Conservation (phyloP, 768 basidiomycete species). For the Lactarius psammicola region DNA sequence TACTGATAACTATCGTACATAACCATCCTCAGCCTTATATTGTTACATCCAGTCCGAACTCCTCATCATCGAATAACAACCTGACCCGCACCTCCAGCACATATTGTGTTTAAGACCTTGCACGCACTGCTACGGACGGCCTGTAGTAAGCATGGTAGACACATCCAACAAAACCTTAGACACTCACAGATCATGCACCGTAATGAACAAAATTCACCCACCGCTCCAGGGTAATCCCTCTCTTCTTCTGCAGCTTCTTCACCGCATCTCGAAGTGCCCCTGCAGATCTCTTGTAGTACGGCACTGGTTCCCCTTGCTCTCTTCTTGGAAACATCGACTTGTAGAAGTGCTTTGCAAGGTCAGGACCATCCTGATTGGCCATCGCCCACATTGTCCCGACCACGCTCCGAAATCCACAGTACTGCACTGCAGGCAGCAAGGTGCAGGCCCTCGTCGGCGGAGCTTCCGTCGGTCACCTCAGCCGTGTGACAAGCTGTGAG, state of each 20-base stretch:
- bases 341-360: not conserved
- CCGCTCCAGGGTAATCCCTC: not conserved
- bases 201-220: slow-evolving; percentile 14
- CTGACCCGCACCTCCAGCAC: too few relatives aligned
- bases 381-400: not conserved
- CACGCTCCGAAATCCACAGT: not conserved
- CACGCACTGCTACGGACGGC: too few relatives aligned
- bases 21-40: too few relatives aligned
- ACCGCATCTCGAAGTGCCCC: not conserved
- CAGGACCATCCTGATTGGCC: not conserved
- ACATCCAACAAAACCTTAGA: too few relatives aligned
- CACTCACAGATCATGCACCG: not conserved
- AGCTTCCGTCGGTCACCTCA: not conserved
- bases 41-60: too few relatives aligned
- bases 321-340: not conserved
- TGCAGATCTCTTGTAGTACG: not conserved
- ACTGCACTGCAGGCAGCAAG: not conserved
- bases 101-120: too few relatives aligned
- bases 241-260: not conserved
- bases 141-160: too few relatives aligned
- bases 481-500: not conserved
- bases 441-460: not conserved
- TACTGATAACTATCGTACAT: too few relatives aligned
- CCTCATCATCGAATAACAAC: too few relatives aligned
- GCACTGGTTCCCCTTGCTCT: not conserved